Conservation (phyloP, 306 rosid genomes). For the Fagus sylvatica region DNA sequence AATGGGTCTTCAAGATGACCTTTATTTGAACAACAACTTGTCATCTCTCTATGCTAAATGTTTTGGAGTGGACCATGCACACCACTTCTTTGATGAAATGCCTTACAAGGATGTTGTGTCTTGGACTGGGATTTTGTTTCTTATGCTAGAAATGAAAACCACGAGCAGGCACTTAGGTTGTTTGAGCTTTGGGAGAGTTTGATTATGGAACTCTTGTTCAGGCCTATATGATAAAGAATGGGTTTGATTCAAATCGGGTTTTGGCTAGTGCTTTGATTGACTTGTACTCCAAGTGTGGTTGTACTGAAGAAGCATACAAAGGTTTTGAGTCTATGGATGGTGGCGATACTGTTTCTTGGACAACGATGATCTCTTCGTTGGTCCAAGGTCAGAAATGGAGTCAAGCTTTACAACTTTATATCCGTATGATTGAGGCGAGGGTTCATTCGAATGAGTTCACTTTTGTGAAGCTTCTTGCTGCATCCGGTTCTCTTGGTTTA, state of each 20-base stretch:
- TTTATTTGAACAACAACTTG: conserved; percentile 57
- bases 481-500: conserved; percentile 37
- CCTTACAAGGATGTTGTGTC: conserved; percentile 66
- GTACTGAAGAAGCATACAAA: conserved; percentile 36
- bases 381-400: conserved; percentile 50
- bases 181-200: conserved; percentile 46
- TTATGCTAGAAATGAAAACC: conserved; percentile 37
- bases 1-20: conserved; percentile 52
- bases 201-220: conserved; percentile 46
- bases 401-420: conserved; percentile 43
- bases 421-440: conserved; percentile 41
- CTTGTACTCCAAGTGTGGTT: conserved; percentile 49
- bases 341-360: conserved; percentile 64
- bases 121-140: conserved; percentile 63
- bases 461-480: conserved; percentile 52
- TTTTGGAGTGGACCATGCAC: conserved; percentile 54
- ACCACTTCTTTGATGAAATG: conserved; percentile 71
- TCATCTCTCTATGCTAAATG: conserved; percentile 51
- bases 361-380: conserved; percentile 61
- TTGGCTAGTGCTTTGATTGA: conserved; percentile 50
- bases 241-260: conserved; percentile 48
- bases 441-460: conserved; percentile 64
- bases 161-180: conserved; percentile 51
- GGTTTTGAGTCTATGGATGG: conserved; percentile 36
- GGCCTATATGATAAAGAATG: conserved; percentile 51